Base-by-base conservation (phyloP, 1,284 basidiomycete genomes). In the Tilletia walkeri region DNA sequence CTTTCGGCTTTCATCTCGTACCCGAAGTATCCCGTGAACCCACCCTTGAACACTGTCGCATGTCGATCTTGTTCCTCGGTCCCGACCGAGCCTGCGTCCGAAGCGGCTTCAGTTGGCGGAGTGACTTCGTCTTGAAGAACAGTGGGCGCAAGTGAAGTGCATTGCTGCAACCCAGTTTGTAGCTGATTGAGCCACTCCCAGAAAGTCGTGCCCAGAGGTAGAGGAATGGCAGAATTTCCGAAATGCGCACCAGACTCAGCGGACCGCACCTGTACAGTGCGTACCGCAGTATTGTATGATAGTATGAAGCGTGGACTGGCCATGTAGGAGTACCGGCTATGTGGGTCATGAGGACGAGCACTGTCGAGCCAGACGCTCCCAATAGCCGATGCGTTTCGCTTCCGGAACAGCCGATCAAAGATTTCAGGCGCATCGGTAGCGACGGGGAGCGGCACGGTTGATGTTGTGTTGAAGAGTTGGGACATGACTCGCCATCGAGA, bases 1-100 rank as follows among this genome's bases (percentile, higher is more conserved):
- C 84, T 84, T 69, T 87, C 86, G 68, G 84, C 82, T 78, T 87
- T 87, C 86, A 88, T 87, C 76, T 88, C 87, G 75, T 88, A 88
- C 1, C 85, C 85, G 76, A 87, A 86, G 78, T 85, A 87, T 0
- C 87, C 87, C 0, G 86, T 84, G 83, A 87, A 88, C 0, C 87
- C 87, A 3, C 66, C 84, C 80, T 73, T 80, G 78, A 84, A 85
- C 85, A n/a, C 78, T 79, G 39, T 78, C 73, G 47, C 69, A 56
- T 45, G 66, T 63, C 49, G 61, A 20, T 63, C 67, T 30, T 70
- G 36, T 66, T 45, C 50, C 14, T 67, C 66, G 39, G 20, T 7
- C 5, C 36, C 34, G 3, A 45, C 3, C 12, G 54, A n/a, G 14
- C 50, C 7, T 54, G n/a, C 3, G 14, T 30, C 16, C n/a, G 54